Evolutionary conservation across 768 basidiomycete genomes (phyloP).

Genomic region (Auriscalpium vulgare): DNA sequence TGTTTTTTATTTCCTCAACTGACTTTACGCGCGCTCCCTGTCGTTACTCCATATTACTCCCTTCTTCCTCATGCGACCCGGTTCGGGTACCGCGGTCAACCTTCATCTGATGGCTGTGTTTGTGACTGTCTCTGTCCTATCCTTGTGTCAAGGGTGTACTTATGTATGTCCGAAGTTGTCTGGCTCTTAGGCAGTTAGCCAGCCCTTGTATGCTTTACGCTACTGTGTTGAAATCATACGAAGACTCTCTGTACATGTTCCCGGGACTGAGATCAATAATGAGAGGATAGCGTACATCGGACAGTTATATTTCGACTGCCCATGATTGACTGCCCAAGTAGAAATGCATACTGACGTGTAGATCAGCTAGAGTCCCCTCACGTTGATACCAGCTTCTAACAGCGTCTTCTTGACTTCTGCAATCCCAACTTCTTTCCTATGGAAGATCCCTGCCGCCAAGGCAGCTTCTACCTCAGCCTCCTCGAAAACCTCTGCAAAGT

Average conservation of each 20-base stretch:
- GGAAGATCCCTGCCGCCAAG: slow-evolving; percentile 95
- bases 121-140: neutral
- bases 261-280: no score
- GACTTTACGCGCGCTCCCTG: neutral
- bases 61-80: neutral
- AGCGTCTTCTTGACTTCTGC: slow-evolving; percentile 66
- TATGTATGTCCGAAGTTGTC: slow-evolving; percentile 11
- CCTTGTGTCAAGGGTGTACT: slow-evolving; percentile 1
- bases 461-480: slow-evolving; percentile 82
- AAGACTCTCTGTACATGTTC: neutral
- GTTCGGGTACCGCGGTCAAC: neutral
- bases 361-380: slow-evolving; percentile 23
- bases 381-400: slow-evolving; percentile 39
- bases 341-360: neutral
- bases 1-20: neutral
- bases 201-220: slow-evolving; percentile 8
- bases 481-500: slow-evolving; percentile 85
- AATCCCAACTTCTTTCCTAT: slow-evolving; percentile 82
- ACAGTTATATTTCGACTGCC: neutral
- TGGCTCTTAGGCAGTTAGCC: slow-evolving; percentile 1
- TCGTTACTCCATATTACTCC: neutral
- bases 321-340: neutral
- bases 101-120: neutral
- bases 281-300: neutral
- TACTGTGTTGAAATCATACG: slow-evolving; percentile 10